Conservation (phyloP, 345 rosid genomes). For the Noccaea caerulescens region DNA sequence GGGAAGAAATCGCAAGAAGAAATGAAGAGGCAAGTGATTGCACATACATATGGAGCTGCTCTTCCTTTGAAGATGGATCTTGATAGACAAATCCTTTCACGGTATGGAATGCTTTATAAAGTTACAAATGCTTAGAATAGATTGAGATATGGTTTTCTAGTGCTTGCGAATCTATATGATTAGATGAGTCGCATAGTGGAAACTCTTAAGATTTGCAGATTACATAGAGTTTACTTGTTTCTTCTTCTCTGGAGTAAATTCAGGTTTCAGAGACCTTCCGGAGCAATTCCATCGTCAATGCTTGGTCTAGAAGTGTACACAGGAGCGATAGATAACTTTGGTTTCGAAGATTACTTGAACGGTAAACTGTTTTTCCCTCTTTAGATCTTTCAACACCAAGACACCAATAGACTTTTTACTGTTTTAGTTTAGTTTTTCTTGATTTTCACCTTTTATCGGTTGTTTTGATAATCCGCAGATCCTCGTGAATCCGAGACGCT, state of each 20-base stretch:
- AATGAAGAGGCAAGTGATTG: constrained; percentile 62
- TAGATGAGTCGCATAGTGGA: background rate
- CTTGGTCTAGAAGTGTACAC: constrained; percentile 78
- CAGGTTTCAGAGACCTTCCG: constrained; percentile 91
- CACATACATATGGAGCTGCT: constrained; percentile 74
- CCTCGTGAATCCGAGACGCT: constrained; percentile 73
- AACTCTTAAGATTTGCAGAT: background rate
- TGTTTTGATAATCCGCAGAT: constrained; percentile 49
- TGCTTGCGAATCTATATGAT: background rate
- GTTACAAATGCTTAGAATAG: background rate
- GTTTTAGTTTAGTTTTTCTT: background rate
- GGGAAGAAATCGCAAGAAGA: constrained; percentile 56
- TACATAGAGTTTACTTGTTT: background rate
- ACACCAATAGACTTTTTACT: background rate
- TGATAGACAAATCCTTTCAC: constrained; percentile 77
- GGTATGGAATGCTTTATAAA: constrained; percentile 50
- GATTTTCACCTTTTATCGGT: background rate
- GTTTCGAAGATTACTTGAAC: constrained; percentile 81
- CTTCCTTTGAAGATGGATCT: constrained; percentile 85
- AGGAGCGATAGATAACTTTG: constrained; percentile 77
- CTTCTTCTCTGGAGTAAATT: background rate
- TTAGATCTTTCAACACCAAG: background rate
- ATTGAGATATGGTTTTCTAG: background rate
- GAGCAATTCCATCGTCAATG: constrained; percentile 87
- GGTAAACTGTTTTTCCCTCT: constrained; percentile 51